Base-by-base conservation (phyloP, 768 basidiomycete genomes). In the Tricholoma sp. region DNA sequence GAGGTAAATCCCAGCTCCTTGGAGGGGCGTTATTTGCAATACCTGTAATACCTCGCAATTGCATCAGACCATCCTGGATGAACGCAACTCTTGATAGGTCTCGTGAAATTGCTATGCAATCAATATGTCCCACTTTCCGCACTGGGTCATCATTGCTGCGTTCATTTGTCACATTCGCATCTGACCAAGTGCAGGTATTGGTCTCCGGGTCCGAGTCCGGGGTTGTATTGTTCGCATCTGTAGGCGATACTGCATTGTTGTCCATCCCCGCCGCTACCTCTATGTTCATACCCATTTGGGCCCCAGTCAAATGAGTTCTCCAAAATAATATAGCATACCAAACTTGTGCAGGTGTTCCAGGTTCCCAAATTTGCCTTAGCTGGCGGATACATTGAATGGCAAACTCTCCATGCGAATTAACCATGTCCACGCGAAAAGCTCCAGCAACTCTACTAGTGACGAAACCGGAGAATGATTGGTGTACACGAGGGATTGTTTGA, bases 401-500 rank as follows among this genome's bases (percentile, higher is more conserved):
- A 35, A 59, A 34, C 31, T 62, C 61, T 27, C 27, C 39, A 24
- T 62, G 45, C 11, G 61, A 35, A 29, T 12, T 29, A 16, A 21
- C n/a, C 18, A 18, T 19, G 16, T 62, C 52, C 5, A 62, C 47
- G 4, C 51, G 43, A 35, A 57, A 59, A 14, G 21, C 46, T 6
- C 22, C 8, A 22, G 39, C 39, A 5, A 16, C 24, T 54, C 21
- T 24, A n/a, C 57, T 56, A 21, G 62, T 63, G 41, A 59, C 50
- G 46, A 60, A 63, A 21, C 63, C 62, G 41, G 52, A 57, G 24
- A 65, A 60, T 21, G 62, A 65, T 51, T 55, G 61, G 50, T 65
- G 64, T 21, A 65, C 32, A 12, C 64, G 59, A 8, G 64, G 64
- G 19, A 61, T 43, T 32, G 64, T 63, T 29, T 45, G 16, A 16